These are phyloP conservation scores for Cytidiella melzeri DNA, from an alignment of 768 basidiomycete species.

Conservation along the genomic window DNA sequence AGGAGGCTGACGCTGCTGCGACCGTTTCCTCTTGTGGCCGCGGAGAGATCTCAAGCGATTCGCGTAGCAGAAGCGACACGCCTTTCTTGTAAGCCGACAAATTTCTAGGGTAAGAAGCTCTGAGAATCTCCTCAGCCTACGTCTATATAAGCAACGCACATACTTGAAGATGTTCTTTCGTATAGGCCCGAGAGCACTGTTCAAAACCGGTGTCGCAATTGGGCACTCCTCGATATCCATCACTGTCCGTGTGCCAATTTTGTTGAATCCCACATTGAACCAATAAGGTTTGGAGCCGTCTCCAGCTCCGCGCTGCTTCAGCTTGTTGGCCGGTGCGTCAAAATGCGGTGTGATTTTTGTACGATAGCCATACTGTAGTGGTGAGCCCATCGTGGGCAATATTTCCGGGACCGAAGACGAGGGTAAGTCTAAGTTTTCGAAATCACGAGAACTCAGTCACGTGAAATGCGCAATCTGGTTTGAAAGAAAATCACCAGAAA, in stretches of 20 bases:
- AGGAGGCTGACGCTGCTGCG: slow-evolving; percentile 13
- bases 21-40: slow-evolving; percentile 20
- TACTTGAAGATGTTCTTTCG: slow-evolving; percentile 67
- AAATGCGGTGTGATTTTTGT: slow-evolving; percentile 99
- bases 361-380: slow-evolving; percentile 85
- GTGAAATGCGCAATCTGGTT: background rate
- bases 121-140: slow-evolving; percentile 7
- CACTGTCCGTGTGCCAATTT: slow-evolving; percentile 62
- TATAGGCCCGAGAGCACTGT: slow-evolving; percentile 54
- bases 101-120: slow-evolving; percentile 42
- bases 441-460: slow-evolving; percentile 2
- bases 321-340: slow-evolving; percentile 56
- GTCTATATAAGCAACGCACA: slow-evolving; percentile 13
- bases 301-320: slow-evolving; percentile 10
- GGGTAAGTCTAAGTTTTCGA: slow-evolving; percentile 41
- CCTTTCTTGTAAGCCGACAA: slow-evolving; percentile 79
- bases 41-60: slow-evolving; percentile 50
- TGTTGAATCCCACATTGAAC: slow-evolving; percentile 87
- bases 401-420: slow-evolving; percentile 55
- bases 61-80: slow-evolving; percentile 85
- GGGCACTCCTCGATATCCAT: slow-evolving; percentile 98
- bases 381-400: slow-evolving; percentile 75
- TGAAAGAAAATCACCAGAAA: slow-evolving; percentile 40
- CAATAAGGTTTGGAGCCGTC: slow-evolving; percentile 46
- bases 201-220: slow-evolving; percentile 79